These are phyloP conservation scores for Mycena galericulata DNA, from an alignment of 768 basidiomycete genomes.

Conservation along the genomic window DNA sequence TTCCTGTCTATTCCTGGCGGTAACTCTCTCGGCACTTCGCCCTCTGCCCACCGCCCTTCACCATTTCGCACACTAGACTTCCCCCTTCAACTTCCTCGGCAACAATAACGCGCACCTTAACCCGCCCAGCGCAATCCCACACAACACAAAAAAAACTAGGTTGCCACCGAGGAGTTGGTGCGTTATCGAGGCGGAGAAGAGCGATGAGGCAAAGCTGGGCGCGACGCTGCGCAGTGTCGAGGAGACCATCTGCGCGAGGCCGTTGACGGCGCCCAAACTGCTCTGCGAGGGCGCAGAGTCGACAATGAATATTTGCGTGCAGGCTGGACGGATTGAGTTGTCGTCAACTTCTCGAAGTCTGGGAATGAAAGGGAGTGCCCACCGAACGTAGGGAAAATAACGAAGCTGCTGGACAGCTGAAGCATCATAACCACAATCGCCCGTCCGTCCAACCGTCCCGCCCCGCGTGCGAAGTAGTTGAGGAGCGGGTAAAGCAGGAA, in stretches of 20 bases:
- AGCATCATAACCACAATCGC: slow-evolving; percentile 35
- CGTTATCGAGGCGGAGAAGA: slow-evolving; percentile 43
- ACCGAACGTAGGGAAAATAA: slow-evolving; percentile 36
- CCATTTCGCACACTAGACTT: no score
- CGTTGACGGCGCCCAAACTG: slow-evolving; percentile 43
- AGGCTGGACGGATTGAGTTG: slow-evolving; percentile 27
- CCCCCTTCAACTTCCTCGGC: slow-evolving; percentile 14
- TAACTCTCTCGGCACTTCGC: no score
- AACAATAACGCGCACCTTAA: slow-evolving; percentile 15
- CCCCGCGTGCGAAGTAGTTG: slow-evolving; percentile 27
- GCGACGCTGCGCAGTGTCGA: slow-evolving; percentile 38
- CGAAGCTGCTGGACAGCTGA: slow-evolving; percentile 29
- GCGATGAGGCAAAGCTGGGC: slow-evolving; percentile 37
- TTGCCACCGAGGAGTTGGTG: slow-evolving; percentile 40
- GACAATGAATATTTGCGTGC: slow-evolving; percentile 39
- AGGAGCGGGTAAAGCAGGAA: slow-evolving; percentile 35
- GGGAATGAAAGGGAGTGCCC: no score
- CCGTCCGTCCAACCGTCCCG: slow-evolving; percentile 28
- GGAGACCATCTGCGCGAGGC: slow-evolving; percentile 43
- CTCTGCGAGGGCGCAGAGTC: slow-evolving; percentile 35
- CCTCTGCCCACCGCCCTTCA: no score
- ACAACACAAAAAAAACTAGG: slow-evolving; percentile 37
- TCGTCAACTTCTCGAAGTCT: no score
- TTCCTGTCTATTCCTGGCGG: no score
- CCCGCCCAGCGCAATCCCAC: slow-evolving; percentile 12